phyloP scores from a whole-genome alignment of 2,329 filamentous ascomycete species.

The Scopulariopsis brevicaulis region DNA sequence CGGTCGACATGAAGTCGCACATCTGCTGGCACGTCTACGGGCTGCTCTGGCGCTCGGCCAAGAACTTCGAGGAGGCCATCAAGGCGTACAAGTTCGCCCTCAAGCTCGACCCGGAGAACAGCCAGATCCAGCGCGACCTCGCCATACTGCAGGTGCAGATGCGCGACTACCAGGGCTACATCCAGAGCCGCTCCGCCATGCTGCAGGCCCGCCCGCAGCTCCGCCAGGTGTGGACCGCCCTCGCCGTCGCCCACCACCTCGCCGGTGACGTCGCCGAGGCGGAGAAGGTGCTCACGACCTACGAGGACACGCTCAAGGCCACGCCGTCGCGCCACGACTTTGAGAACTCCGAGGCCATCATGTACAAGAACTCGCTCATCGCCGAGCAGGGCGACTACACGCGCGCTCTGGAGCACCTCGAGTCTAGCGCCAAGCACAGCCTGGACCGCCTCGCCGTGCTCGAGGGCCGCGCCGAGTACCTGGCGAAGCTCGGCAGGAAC shows the following conservation, averaged over 20 bases:
- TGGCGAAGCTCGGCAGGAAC: slow-evolving; percentile 64
- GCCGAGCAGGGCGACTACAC: slow-evolving; percentile 77
- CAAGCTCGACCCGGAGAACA: slow-evolving; percentile 83
- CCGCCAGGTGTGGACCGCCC: slow-evolving; percentile 93
- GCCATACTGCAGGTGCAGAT: slow-evolving; percentile 92
- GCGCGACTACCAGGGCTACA: slow-evolving; percentile 88
- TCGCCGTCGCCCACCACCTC: slow-evolving; percentile 87
- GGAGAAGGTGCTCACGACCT: slow-evolving; percentile 82
- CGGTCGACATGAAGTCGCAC: slow-evolving; percentile 96
- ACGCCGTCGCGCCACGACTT: slow-evolving; percentile 67
- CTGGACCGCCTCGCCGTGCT: slow-evolving; percentile 77
- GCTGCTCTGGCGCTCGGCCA: slow-evolving; percentile 79
- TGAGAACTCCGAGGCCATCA: slow-evolving; percentile 84
- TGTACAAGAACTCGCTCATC: slow-evolving; percentile 95
- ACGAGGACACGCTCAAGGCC: slow-evolving; percentile 85
- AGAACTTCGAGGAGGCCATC: slow-evolving; percentile 98
- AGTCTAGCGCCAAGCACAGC: slow-evolving; percentile 63
- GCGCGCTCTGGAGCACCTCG: slow-evolving; percentile 76
- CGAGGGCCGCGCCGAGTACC: slow-evolving; percentile 77
- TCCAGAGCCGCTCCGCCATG: slow-evolving; percentile 81
- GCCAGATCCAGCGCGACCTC: slow-evolving; percentile 87
- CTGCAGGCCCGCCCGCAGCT: slow-evolving; percentile 70
- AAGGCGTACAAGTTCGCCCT: slow-evolving; percentile 98
- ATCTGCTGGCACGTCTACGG: slow-evolving; percentile 99
- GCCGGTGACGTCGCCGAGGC: slow-evolving; percentile 76